These are phyloP conservation scores for Alloteropsis semialata DNA, from an alignment of 176 grass and related monocot species.

Conservation along the genomic window DNA sequence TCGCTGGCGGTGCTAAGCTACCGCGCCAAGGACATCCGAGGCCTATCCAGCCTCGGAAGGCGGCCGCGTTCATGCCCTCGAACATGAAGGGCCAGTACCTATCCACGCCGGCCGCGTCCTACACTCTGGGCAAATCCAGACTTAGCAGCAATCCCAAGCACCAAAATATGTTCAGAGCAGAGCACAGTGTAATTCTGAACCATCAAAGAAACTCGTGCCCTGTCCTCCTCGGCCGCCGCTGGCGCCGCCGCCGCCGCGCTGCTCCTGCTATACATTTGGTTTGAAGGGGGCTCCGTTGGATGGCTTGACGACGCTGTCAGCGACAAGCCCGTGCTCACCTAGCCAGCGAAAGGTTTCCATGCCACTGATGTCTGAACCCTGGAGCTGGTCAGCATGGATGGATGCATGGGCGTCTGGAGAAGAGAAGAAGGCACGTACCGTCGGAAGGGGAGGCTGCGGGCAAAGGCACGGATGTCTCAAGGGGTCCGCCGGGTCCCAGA, in stretches of 20 bases:
- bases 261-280: constrained; percentile 70
- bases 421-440: constrained; percentile 21
- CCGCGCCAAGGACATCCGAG: no score
- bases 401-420: neutral
- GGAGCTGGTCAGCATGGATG: neutral
- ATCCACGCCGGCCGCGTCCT: constrained; percentile 53
- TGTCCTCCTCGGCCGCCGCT: constrained; percentile 37
- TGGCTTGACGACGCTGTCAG: constrained; percentile 48
- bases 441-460: constrained; percentile 25
- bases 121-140: constrained; percentile 41
- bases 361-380: neutral
- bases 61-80: constrained; percentile 32
- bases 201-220: constrained; percentile 32
- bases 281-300: constrained; percentile 82
- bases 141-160: constrained; percentile 22
- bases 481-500: constrained; percentile 44
- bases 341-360: neutral
- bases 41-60: no score
- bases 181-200: neutral
- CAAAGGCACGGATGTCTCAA: constrained; percentile 19
- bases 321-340: constrained; percentile 60
- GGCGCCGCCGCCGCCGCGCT: constrained; percentile 10
- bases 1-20: no score
- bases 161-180: neutral
- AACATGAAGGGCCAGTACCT: constrained; percentile 63